Evolutionary conservation across 2,329 filamentous ascomycete genomes (phyloP).

Genomic region (Aspergillus proliferans): DNA sequence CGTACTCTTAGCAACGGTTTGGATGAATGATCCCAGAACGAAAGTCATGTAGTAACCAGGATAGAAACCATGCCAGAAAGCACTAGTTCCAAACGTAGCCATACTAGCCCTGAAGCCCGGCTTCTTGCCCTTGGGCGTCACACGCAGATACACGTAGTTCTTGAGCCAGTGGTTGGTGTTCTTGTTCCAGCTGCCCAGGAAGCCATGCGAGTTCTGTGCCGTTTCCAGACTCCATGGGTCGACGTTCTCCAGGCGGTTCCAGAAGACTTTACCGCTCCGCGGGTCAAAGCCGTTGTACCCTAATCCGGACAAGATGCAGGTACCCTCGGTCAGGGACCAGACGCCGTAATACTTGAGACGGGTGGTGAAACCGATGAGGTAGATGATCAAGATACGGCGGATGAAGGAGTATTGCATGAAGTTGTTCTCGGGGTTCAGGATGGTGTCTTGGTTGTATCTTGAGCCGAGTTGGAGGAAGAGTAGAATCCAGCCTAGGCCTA

Average conservation of each 20-base stretch:
- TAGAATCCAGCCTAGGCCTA: slow-evolving; percentile 72
- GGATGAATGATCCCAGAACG: slow-evolving; percentile 80
- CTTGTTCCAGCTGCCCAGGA: slow-evolving; percentile 93
- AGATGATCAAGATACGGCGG: slow-evolving; percentile 68
- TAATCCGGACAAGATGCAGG: slow-evolving; percentile 87
- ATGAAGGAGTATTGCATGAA: slow-evolving; percentile 64
- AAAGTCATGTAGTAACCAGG: slow-evolving; percentile 94
- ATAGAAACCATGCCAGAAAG: slow-evolving; percentile 97
- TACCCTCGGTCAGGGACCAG: slow-evolving; percentile 87
- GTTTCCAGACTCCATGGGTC: slow-evolving; percentile 77
- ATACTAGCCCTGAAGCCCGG: slow-evolving; percentile 91
- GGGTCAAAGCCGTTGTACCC: slow-evolving; percentile 92
- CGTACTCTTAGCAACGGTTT: slow-evolving; percentile 90
- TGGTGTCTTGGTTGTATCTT: slow-evolving; percentile 58
- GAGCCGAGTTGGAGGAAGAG: slow-evolving; percentile 67
- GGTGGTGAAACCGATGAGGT: slow-evolving; percentile 75
- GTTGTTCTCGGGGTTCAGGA: slow-evolving; percentile 60
- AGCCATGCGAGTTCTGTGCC: slow-evolving; percentile 89
- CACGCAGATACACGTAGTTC: slow-evolving; percentile 91
- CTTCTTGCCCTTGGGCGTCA: slow-evolving; percentile 92
- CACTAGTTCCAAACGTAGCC: slow-evolving; percentile 89
- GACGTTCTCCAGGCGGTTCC: slow-evolving; percentile 87
- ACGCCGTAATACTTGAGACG: slow-evolving; percentile 95
- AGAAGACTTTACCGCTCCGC: slow-evolving; percentile 74
- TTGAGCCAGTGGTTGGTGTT: slow-evolving; percentile 96